Evolutionary conservation across 2,329 filamentous ascomycete genomes (phyloP).

Genomic region (Anthostomella pinea): DNA sequence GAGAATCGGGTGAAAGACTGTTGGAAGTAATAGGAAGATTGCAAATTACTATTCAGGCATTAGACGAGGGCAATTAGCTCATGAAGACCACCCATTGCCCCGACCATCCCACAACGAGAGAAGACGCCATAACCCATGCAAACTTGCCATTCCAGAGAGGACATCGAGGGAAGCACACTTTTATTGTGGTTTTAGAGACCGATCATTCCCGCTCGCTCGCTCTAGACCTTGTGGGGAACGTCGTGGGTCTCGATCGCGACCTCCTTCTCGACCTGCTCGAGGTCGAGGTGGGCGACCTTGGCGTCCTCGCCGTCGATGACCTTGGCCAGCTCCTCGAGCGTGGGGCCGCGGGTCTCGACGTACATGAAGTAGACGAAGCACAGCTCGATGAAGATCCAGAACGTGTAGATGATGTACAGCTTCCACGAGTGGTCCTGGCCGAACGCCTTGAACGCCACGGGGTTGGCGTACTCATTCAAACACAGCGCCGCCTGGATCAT

Average conservation of each 20-base stretch:
- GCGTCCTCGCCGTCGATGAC: conserved; percentile 63
- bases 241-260: conserved; percentile 27
- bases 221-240: conserved; percentile 27
- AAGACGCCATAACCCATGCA: no score
- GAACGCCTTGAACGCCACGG: conserved; percentile 50
- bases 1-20: no score
- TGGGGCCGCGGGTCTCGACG: conserved; percentile 61
- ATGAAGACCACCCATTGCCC: no score
- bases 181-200: no score
- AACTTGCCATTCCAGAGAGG: no score
- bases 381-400: conserved; percentile 55
- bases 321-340: conserved; percentile 64
- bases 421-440: conserved; percentile 44
- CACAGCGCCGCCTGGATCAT: conserved; percentile 53
- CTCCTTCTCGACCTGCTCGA: conserved; percentile 46
- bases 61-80: no score
- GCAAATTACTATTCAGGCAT: no score
- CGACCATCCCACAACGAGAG: no score
- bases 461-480: conserved; percentile 54
- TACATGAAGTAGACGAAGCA: conserved; percentile 54
- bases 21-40: no score
- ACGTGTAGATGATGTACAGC: conserved; percentile 55
- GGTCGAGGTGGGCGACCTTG: conserved; percentile 43
- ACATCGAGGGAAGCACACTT: no score
- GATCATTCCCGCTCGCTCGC: no score